Evolutionary conservation across 2,329 filamentous ascomycete genomes (phyloP).

Genomic region (Sporothrix phasma): DNA sequence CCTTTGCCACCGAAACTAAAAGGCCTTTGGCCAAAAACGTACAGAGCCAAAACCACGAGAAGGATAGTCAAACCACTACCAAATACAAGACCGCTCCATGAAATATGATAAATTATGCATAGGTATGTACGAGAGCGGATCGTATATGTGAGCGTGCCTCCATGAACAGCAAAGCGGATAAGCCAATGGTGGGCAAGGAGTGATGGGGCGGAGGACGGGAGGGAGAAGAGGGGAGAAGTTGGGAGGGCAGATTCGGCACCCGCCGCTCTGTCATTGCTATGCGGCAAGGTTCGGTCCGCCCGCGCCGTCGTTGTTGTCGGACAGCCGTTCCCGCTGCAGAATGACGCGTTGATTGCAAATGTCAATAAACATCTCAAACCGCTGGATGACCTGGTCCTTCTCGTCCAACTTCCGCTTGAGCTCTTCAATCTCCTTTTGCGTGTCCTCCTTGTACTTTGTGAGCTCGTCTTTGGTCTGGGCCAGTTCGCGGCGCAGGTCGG

Average conservation of each 20-base stretch:
- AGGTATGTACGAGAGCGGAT: too few species aligned
- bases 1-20: neutral
- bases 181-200: neutral
- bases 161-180: neutral
- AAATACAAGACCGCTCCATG: too few species aligned
- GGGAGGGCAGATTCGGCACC: neutral
- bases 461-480: constrained; percentile 48
- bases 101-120: too few species aligned
- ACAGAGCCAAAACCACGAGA: neutral
- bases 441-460: constrained; percentile 45
- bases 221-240: neutral
- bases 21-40: neutral
- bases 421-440: constrained; percentile 47
- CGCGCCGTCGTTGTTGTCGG: constrained; percentile 21
- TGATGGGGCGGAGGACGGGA: too few species aligned
- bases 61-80: neutral
- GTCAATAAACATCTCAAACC: constrained; percentile 61
- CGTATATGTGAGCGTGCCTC: neutral
- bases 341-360: constrained; percentile 59
- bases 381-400: constrained; percentile 51
- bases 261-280: constrained; percentile 7
- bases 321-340: constrained; percentile 47
- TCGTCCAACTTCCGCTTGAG: constrained; percentile 51
- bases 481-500: constrained; percentile 51
- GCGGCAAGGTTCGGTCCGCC: constrained; percentile 12